Percentiles rank a stretch among this genome's conserved stretches.
Conservation (phyloP, 2,329 filamentous ascomycete genomes). For the Alternaria infectoria region DNA sequence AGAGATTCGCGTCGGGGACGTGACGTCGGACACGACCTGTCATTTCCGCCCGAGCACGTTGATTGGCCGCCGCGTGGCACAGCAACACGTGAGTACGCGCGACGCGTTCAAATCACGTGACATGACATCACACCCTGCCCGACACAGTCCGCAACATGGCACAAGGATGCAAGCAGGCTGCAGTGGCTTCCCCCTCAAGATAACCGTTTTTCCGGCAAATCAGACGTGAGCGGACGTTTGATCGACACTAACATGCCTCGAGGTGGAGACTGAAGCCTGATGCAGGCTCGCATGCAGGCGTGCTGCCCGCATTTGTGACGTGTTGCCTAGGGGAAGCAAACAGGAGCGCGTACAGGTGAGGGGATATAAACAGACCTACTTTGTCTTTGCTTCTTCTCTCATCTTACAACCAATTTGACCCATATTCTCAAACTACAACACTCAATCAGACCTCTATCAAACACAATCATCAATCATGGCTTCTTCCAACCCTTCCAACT, state of each 20-base stretch:
- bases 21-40: conserved; percentile 17
- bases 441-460: conserved; percentile 1
- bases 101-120: conserved; percentile 14
- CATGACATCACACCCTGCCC: conserved; percentile 26
- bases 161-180: conserved; percentile 27
- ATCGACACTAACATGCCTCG: conserved; percentile 12
- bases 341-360: conserved; percentile 12
- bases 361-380: conserved; percentile 14
- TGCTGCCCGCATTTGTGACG: conserved; percentile 21
- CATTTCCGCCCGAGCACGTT: background rate
- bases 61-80: conserved; percentile 19
- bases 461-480: conserved; percentile 37
- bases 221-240: conserved; percentile 2
- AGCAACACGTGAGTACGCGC: conserved; percentile 17
- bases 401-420: background rate
- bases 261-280: background rate
- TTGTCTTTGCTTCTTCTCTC: background rate
- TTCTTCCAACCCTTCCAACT: conserved; percentile 58
- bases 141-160: background rate
- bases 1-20: conserved; percentile 16
- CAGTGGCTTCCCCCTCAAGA: background rate
- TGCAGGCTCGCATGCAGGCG: background rate
- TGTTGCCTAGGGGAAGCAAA: conserved; percentile 20
- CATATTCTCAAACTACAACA: background rate
- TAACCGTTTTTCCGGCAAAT: conserved; percentile 11